Percentiles rank a stretch among this genome's conserved stretches.
Conservation (phyloP, 306 rosid genomes). For the Cotoneaster glaucophyllus region DNA sequence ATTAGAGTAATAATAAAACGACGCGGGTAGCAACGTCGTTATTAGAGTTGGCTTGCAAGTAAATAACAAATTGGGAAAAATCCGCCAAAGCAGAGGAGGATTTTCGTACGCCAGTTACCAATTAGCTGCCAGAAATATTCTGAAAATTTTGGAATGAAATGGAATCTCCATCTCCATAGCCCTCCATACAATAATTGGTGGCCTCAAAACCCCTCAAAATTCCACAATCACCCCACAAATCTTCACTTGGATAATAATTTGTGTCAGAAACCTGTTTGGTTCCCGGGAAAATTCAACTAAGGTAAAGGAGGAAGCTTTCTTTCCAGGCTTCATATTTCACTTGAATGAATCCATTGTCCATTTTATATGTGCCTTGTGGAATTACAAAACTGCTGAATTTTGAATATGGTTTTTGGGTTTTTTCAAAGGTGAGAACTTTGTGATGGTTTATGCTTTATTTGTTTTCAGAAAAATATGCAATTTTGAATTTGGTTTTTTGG, state of each 20-base stretch:
- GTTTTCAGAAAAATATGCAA: too few relatives aligned
- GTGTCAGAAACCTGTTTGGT: not conserved
- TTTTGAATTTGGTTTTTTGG: too few relatives aligned
- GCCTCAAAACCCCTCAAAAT: conserved; percentile 16
- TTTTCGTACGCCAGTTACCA: not conserved
- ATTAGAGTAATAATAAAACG: not conserved
- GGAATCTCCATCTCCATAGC: conserved; percentile 9
- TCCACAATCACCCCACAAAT: not conserved
- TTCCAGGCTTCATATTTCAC: not conserved
- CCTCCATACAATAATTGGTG: conserved; percentile 31
- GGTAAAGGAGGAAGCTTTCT: not conserved
- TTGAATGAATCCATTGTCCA: not conserved
- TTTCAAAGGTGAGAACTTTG: conserved; percentile 30
- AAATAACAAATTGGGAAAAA: not conserved
- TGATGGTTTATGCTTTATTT: conserved; percentile 45
- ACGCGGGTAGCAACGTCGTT: conserved; percentile 1
- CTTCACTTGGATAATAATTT: not conserved
- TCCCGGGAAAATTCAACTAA: not conserved
- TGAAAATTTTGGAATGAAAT: not conserved
- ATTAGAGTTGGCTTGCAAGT: conserved; percentile 1
- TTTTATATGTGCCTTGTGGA: not conserved
- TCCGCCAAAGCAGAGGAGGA: conserved; percentile 8
- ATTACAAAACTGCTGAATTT: not conserved
- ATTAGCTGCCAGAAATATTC: conserved; percentile 14
- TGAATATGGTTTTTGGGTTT: not conserved